Evolutionary conservation across 2,329 filamentous ascomycete species (phyloP).

Genomic region (Beauveria sp.): DNA sequence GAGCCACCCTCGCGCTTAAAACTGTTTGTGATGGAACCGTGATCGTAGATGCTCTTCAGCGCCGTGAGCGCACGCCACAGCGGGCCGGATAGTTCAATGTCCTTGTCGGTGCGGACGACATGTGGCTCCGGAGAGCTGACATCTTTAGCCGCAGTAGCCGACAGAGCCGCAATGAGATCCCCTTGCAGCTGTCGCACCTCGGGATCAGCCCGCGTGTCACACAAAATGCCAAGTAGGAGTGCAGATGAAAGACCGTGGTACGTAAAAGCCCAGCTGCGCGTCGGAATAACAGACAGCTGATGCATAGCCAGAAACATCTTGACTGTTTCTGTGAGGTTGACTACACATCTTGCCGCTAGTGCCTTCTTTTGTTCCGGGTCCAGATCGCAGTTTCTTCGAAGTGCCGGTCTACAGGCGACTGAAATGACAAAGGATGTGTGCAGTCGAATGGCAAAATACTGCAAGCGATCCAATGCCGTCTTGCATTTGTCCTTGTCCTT

Average conservation of each 20-base stretch:
- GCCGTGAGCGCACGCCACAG: constrained; percentile 53
- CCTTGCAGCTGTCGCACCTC: constrained; percentile 57
- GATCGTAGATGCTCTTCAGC: constrained; percentile 59
- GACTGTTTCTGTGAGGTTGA: constrained; percentile 56
- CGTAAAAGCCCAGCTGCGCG: constrained; percentile 60
- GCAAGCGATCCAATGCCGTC: constrained; percentile 53
- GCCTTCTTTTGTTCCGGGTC: constrained; percentile 44
- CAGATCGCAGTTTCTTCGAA: constrained; percentile 47
- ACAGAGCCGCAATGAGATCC: constrained; percentile 55
- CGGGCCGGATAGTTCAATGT: constrained; percentile 55
- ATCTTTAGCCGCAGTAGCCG: constrained; percentile 57
- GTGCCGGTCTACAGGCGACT: constrained; percentile 55
- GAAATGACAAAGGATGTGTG: constrained; percentile 60
- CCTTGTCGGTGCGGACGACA: constrained; percentile 47
- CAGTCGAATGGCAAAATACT: constrained; percentile 56
- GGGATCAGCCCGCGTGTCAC: constrained; percentile 55
- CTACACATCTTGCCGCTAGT: constrained; percentile 52
- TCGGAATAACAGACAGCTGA: constrained; percentile 58
- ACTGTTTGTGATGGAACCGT: constrained; percentile 48
- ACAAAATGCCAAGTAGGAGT: constrained; percentile 54
- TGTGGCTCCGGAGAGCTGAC: constrained; percentile 45
- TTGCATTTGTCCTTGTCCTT: constrained; percentile 56
- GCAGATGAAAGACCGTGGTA: constrained; percentile 61
- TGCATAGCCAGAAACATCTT: constrained; percentile 65
- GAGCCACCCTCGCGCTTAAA: constrained; percentile 42